Evolutionary conservation across 225 moss, liverwort and hornwort genomes (phyloP).

Genomic region (Physcomitrium patens): DNA sequence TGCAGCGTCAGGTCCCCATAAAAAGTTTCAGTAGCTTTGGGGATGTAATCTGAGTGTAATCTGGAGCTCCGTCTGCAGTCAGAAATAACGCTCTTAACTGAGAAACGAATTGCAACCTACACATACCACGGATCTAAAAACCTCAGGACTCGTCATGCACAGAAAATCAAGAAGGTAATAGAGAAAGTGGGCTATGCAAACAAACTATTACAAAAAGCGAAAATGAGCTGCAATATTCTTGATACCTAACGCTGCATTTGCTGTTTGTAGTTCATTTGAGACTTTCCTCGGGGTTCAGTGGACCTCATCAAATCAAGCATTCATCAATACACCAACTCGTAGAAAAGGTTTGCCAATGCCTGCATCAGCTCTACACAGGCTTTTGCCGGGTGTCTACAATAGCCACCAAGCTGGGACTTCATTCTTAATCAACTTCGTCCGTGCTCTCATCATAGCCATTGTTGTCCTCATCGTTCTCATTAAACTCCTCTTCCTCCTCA

Average conservation of each 20-base stretch:
- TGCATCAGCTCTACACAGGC: slow-evolving; percentile 16
- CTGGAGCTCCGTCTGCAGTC: not conserved
- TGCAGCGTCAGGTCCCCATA: not conserved
- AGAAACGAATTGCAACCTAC: not conserved
- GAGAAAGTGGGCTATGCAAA: not conserved
- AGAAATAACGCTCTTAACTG: not conserved
- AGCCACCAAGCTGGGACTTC: slow-evolving; percentile 14
- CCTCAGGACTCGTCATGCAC: not conserved
- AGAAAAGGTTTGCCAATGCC: slow-evolving; percentile 12
- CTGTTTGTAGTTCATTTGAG: slow-evolving; percentile 11
- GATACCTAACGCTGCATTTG: slow-evolving; percentile 1
- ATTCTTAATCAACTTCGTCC: slow-evolving; percentile 53
- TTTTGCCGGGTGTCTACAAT: slow-evolving; percentile 1
- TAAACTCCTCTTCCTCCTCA: slow-evolving; percentile 48
- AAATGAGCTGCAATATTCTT: slow-evolving; percentile 18
- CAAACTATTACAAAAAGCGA: slow-evolving; percentile 3
- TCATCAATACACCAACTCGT: slow-evolving; percentile 23
- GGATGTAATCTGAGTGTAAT: no score
- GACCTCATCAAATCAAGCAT: not conserved
- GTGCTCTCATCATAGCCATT: slow-evolving; percentile 58
- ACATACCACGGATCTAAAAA: not conserved
- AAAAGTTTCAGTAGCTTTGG: not conserved
- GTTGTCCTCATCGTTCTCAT: slow-evolving; percentile 47
- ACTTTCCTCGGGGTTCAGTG: not conserved
- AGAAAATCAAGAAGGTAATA: slow-evolving; percentile 3